These are phyloP conservation scores for Salix brachista DNA, from an alignment of 345 rosid species.

Conservation along the genomic window DNA sequence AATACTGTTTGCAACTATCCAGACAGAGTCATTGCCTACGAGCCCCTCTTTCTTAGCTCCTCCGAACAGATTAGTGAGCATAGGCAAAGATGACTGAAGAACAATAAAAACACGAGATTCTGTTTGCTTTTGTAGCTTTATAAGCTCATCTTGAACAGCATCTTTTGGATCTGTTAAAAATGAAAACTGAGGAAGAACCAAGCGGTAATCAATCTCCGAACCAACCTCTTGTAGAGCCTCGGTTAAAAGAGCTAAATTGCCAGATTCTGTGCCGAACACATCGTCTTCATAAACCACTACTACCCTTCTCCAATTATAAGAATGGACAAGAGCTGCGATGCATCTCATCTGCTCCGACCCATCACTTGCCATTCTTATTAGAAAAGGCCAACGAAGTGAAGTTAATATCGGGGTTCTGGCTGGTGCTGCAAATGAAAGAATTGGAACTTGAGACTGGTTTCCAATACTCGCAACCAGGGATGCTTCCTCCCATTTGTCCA, in stretches of 20 bases:
- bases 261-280: constrained; percentile 27
- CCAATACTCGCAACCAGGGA: constrained; percentile 38
- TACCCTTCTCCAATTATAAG: constrained; percentile 38
- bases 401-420: constrained; percentile 17
- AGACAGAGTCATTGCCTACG: constrained; percentile 35
- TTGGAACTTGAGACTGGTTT: constrained; percentile 31
- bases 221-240: constrained; percentile 27
- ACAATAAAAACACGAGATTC: constrained; percentile 45
- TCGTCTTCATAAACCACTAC: constrained; percentile 38
- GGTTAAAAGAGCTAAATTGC: constrained; percentile 26
- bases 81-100: constrained; percentile 38
- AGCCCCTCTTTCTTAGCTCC: constrained; percentile 38
- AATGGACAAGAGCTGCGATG: constrained; percentile 32
- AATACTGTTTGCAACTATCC: constrained; percentile 39
- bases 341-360: constrained; percentile 33
- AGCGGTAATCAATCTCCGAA: constrained; percentile 33
- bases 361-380: constrained; percentile 32
- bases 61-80: constrained; percentile 33
- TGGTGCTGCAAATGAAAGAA: constrained; percentile 40
- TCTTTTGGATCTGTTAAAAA: constrained; percentile 17
- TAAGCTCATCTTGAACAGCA: constrained; percentile 28
- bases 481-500: constrained; percentile 49
- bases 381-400: constrained; percentile 36
- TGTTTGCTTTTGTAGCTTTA: not conserved
- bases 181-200: constrained; percentile 40